These are phyloP conservation scores for Trichoderma afroharzianum DNA, from an alignment of 2,329 filamentous ascomycete genomes.

Conservation along the genomic window DNA sequence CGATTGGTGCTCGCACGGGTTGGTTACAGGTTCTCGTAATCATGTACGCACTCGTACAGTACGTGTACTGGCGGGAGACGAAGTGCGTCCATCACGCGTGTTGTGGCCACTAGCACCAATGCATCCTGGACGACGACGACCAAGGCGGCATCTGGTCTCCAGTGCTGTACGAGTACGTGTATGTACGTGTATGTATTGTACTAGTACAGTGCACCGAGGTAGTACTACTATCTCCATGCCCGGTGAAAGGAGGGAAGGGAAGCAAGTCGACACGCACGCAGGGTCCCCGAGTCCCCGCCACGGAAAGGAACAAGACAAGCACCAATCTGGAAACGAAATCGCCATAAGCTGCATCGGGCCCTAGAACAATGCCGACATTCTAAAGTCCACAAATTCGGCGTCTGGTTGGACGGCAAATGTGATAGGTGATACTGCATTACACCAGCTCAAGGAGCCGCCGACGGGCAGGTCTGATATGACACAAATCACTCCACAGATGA, in stretches of 20 bases:
- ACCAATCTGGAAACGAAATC: neutral
- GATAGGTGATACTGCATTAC: neutral
- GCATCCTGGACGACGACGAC: neutral
- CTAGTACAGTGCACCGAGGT: neutral
- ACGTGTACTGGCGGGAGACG: neutral
- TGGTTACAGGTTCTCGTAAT: neutral
- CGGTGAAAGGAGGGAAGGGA: neutral
- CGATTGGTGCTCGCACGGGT: neutral
- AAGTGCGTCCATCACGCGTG: neutral
- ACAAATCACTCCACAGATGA: conserved; percentile 4
- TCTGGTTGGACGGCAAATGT: neutral
- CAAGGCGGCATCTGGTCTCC: neutral
- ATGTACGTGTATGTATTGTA: neutral
- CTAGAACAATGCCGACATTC: neutral
- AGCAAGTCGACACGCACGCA: neutral
- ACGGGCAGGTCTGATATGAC: neutral
- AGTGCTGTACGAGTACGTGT: too few relatives aligned
- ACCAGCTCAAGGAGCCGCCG: neutral
- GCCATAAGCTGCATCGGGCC: neutral
- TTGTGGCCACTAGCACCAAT: neutral
- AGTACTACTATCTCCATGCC: too few relatives aligned
- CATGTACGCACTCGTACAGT: neutral
- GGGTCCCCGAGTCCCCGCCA: neutral
- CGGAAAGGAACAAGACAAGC: neutral
- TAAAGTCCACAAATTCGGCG: neutral